Evolutionary conservation across 768 basidiomycete genomes (phyloP), one percentile per base, ranked within the genome.

Genomic region (Russula ochroleuca): DNA sequence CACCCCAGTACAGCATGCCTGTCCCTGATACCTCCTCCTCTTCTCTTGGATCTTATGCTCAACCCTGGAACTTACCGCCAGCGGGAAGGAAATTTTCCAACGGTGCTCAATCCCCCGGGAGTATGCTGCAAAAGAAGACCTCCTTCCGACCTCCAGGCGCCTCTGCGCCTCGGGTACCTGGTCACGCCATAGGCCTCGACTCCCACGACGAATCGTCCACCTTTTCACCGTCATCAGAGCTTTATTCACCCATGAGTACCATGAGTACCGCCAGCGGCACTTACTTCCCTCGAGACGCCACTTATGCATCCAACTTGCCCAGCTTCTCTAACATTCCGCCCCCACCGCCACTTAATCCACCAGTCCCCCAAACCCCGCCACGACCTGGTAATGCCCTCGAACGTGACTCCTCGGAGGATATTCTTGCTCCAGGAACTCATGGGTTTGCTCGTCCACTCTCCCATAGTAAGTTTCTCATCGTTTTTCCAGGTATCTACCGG

Each of bases 101-200:
- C 33, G 67, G 60, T 17, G 41, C 5, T 50, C 59, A 60, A 38
- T 38, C 60, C 28, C 43, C 66, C n/a, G 53, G 51, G 28, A 35
- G 48, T 14, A 17, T 52, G 17, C 47, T 57, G 8, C 64, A 53
- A 43, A 64, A 65, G 52, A 66, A 67, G 21, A 21, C 65, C 9
- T 70, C 73, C 25, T 66, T 61, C 17, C 70, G 72, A 33, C 71
- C 74, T 5, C 57, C 70, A 21, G 70, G 72, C 59, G 72, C 72
- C 15, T 64, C 68, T 62, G 69, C 72, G n/a, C 68, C 73, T 19
- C 65, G 63, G 38, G 67, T 72, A 23, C 72, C 73, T 38, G 70
- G 72, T 10, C 66, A 69, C 52, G 40, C 47, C 57, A 21, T 53
- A 37, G 55, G 10, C 45, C 33, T 31, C 31, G 62, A 52, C 37